Conservation (phyloP, 1,284 basidiomycete species). For the Agaricales sp. region DNA sequence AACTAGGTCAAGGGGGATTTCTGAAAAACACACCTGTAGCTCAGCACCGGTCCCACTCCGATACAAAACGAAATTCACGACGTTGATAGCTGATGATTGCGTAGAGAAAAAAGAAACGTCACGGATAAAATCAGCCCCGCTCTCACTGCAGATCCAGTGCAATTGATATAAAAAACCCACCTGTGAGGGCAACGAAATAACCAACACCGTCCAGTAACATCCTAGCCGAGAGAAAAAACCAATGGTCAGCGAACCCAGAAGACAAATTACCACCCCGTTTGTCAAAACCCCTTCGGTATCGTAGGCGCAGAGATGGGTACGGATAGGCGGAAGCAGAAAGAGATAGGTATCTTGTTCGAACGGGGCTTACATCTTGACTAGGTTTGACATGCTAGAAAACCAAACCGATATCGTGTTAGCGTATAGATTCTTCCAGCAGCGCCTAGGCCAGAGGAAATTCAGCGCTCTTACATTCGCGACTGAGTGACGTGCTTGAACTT, state of each 20-base stretch:
- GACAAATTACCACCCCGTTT: too few species aligned
- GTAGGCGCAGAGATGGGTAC: too few species aligned
- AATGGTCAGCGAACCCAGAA: too few species aligned
- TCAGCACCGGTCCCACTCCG: neutral
- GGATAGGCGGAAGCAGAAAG: neutral
- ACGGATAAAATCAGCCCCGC: too few species aligned
- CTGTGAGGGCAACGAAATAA: neutral
- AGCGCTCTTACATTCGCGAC: neutral
- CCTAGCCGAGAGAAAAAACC: neutral
- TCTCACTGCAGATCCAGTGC: too few species aligned
- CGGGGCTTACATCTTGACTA: neutral
- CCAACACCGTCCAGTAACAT: neutral
- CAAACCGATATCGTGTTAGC: too few species aligned
- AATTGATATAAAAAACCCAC: neutral
- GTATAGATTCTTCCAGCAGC: too few species aligned
- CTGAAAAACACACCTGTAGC: neutral
- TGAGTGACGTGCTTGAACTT: constrained; percentile 1
- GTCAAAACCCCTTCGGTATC: too few species aligned
- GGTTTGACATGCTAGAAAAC: neutral
- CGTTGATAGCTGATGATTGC: neutral
- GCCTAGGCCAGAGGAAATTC: too few species aligned
- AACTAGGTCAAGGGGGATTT: too few species aligned
- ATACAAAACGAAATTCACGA: neutral
- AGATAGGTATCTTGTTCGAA: neutral
- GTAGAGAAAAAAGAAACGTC: neutral